phyloP scores from a whole-genome alignment of 306 rosid species.

The Ormosia semicastrata region DNA sequence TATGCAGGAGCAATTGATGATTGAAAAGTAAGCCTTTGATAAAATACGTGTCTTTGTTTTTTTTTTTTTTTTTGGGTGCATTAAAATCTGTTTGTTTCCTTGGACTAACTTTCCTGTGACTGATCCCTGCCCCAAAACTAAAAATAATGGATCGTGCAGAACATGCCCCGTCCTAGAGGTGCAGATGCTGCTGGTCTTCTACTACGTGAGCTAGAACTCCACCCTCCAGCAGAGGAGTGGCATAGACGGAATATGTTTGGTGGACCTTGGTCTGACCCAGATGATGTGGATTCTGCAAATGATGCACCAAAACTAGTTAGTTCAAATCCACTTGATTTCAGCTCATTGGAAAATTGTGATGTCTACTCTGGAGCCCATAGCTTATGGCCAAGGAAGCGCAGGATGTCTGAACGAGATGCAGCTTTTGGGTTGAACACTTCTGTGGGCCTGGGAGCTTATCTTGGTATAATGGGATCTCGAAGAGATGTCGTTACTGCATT shows the following conservation, averaged over 20 bases:
- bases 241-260: constrained; percentile 84
- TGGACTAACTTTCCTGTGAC: neutral
- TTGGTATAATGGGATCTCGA: constrained; percentile 99
- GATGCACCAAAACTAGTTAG: constrained; percentile 60
- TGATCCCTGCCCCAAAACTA: neutral
- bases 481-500: constrained; percentile 95
- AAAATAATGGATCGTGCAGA: constrained; percentile 40
- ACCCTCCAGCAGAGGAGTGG: constrained; percentile 99
- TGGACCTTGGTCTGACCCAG: constrained; percentile 80
- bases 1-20: neutral
- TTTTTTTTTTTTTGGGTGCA: constrained; percentile 8
- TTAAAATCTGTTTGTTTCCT: constrained; percentile 1
- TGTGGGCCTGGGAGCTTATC: constrained; percentile 92
- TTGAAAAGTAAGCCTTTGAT: neutral
- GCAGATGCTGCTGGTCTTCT: constrained; percentile 94
- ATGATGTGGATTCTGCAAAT: constrained; percentile 57
- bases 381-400: constrained; percentile 97
- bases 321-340: constrained; percentile 62
- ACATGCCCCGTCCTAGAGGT: constrained; percentile 96
- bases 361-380: constrained; percentile 58
- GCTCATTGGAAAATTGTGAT: constrained; percentile 60
- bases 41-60: neutral
- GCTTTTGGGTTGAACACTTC: constrained; percentile 98
- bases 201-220: constrained; percentile 91
- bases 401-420: constrained; percentile 99